Evolutionary conservation across 2,329 filamentous ascomycete species (phyloP).

Genomic region (Exophiala spinifera): DNA sequence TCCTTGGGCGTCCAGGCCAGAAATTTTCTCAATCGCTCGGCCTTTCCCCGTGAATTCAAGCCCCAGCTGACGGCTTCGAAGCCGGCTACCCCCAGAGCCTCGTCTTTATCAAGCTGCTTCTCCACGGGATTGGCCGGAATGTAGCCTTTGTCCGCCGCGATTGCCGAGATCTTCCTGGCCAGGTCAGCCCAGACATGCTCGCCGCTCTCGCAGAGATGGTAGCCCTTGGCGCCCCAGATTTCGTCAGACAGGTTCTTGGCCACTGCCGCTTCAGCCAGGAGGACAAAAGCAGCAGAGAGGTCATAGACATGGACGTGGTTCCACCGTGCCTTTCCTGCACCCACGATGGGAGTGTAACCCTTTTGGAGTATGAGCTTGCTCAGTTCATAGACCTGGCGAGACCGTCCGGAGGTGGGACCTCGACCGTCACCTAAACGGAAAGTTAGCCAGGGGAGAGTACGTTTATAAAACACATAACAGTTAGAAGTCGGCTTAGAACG

Average conservation of each 20-base stretch:
- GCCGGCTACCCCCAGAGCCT: slow-evolving; percentile 49
- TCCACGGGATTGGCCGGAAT: slow-evolving; percentile 42
- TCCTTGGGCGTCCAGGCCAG: slow-evolving; percentile 58
- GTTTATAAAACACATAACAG: background rate
- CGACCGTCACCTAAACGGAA: slow-evolving; percentile 47
- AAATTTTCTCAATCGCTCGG: slow-evolving; percentile 53
- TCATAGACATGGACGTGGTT: slow-evolving; percentile 61
- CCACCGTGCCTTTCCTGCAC: slow-evolving; percentile 56
- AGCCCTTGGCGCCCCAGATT: slow-evolving; percentile 46
- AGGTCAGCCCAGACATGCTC: slow-evolving; percentile 63
- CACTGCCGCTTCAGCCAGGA: slow-evolving; percentile 55
- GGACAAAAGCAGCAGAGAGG: slow-evolving; percentile 52
- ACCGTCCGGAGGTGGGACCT: slow-evolving; percentile 52
- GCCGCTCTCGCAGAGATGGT: slow-evolving; percentile 65
- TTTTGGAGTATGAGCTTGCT: slow-evolving; percentile 49
- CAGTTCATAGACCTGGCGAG: slow-evolving; percentile 59
- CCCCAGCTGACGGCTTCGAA: slow-evolving; percentile 54
- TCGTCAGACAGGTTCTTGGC: slow-evolving; percentile 37
- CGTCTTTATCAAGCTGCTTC: slow-evolving; percentile 38
- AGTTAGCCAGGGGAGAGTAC: background rate
- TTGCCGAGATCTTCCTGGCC: slow-evolving; percentile 53
- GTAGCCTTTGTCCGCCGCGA: slow-evolving; percentile 54
- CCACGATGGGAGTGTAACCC: slow-evolving; percentile 53
- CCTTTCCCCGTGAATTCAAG: slow-evolving; percentile 56
- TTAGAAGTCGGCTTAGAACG: background rate